Evolutionary conservation across 1,139 yeast genomes (phyloP), one percentile per base, ranked within the genome.

Genomic region (Suhomyces chickasaworum): DNA sequence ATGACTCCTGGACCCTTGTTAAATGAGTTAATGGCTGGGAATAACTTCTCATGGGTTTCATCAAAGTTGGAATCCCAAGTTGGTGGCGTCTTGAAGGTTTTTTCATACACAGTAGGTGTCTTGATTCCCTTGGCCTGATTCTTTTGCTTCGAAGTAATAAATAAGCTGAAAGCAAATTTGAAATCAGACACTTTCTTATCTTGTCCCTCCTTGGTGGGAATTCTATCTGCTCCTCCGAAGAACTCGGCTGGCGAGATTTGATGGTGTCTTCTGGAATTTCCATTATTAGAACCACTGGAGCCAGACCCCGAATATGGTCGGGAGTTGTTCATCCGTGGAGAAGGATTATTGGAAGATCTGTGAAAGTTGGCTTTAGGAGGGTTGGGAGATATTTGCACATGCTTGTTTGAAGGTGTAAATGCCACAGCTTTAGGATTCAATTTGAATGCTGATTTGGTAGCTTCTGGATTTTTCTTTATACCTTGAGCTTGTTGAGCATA

Each of bases 81-180:
- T 44, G 96, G 96, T 4, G 89, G 85, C 0, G 95, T 85, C 39
- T 76, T 74, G 63, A 78, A 89, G 1, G 95, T 83, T 54, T 75
- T 80, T 54, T 84, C 93, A 50, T 55, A 66, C 43, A 55, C 57
- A 43, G 63, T 60, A 51, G 63, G 63, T 45, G 58, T 52, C 53
- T 51, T 54, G 4, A 44, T 39, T 10, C 65, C 64, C 10, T 62
- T 65, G n/a, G 67, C 69, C 32, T 65, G 63, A 45, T 68, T 66
- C 33, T 68, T 72, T 21, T 56, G 53, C 47, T 67, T 68, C 3
- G 77, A 70, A 9, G 77, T 69, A 7, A 67, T 52, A 54, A 86
- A 81, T 55, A 86, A 72, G 61, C 81, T 86, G 68, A 87, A 88
- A 37, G 78, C 73, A 20, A 58, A 59, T 46, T 67, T 68, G 49